Conservation (phyloP, 345 rosid species). For the Gossypium stocksii region DNA sequence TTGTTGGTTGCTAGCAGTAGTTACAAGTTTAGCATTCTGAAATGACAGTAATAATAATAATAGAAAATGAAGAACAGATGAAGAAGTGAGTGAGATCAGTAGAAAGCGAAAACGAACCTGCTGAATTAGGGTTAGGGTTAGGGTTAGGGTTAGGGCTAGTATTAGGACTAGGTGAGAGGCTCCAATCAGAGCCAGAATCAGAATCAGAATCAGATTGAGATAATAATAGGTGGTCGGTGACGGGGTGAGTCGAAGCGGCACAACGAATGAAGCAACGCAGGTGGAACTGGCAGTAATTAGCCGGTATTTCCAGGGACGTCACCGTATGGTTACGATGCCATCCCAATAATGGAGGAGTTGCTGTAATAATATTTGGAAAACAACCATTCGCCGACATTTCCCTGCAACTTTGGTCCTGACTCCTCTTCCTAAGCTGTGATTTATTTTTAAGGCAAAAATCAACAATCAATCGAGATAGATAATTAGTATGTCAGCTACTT, state of each 20-base stretch:
- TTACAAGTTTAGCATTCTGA: background rate
- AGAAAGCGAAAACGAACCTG: background rate
- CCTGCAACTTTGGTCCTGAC: background rate
- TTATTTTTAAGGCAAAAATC: background rate
- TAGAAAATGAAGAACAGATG: background rate
- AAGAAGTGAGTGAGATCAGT: background rate
- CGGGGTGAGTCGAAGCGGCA: background rate
- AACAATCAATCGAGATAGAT: no score
- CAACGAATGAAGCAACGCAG: background rate
- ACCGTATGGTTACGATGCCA: background rate
- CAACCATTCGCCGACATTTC: background rate
- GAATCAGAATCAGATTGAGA: background rate
- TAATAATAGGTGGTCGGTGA: background rate
- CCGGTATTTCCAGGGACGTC: background rate
- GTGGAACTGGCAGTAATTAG: background rate
- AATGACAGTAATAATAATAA: background rate
- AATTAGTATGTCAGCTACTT: no score
- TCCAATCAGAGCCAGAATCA: background rate
- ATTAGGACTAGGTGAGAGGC: background rate
- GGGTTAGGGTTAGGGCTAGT: background rate
- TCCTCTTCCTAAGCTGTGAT: background rate
- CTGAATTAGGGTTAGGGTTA: background rate
- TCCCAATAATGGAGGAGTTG: background rate
- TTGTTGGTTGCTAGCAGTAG: conserved; percentile 1
- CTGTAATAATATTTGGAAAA: background rate